A percentile compares a stretch with the other conserved stretches of the same genome.
Conservation (phyloP, 1,139 yeast species). For the Torulaspora pretoriensis region DNA sequence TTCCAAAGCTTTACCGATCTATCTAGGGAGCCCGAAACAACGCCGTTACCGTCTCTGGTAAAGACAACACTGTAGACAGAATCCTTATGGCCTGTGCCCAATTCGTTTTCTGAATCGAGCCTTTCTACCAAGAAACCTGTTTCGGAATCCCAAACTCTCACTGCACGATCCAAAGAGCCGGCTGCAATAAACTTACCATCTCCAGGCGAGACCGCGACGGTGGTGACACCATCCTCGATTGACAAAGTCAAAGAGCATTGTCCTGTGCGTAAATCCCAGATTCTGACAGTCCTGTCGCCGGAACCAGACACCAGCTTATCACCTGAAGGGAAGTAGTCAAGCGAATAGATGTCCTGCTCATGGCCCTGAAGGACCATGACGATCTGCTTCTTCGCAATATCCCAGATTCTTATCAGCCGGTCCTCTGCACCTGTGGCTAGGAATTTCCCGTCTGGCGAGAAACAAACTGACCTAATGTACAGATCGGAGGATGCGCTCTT, state of each 20-base stretch:
- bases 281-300: slow-evolving; percentile 93
- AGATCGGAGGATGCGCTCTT: slow-evolving; percentile 54
- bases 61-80: slow-evolving; percentile 94
- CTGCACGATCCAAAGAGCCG: slow-evolving; percentile 92
- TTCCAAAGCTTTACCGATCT: slow-evolving; percentile 97
- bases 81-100: slow-evolving; percentile 92
- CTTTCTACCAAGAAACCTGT: slow-evolving; percentile 92
- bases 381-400: slow-evolving; percentile 79
- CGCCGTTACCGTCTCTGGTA: slow-evolving; percentile 86
- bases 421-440: slow-evolving; percentile 99
- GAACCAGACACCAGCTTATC: slow-evolving; percentile 91
- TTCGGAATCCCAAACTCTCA: slow-evolving; percentile 94
- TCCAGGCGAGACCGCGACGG: slow-evolving; percentile 88
- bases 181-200: slow-evolving; percentile 95
- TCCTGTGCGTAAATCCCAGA: slow-evolving; percentile 93
- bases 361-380: slow-evolving; percentile 89
- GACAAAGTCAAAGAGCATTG: slow-evolving; percentile 85
- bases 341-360: slow-evolving; percentile 94
- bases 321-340: slow-evolving; percentile 95
- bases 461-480: slow-evolving; percentile 91
- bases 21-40: slow-evolving; percentile 92
- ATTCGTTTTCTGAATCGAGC: slow-evolving; percentile 81
- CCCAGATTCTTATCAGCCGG: slow-evolving; percentile 95
- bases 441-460: slow-evolving; percentile 93
- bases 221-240: slow-evolving; percentile 96